Evolutionary conservation across 768 basidiomycete genomes (phyloP).

Genomic region (Trichaptum fuscoviolaceum): DNA sequence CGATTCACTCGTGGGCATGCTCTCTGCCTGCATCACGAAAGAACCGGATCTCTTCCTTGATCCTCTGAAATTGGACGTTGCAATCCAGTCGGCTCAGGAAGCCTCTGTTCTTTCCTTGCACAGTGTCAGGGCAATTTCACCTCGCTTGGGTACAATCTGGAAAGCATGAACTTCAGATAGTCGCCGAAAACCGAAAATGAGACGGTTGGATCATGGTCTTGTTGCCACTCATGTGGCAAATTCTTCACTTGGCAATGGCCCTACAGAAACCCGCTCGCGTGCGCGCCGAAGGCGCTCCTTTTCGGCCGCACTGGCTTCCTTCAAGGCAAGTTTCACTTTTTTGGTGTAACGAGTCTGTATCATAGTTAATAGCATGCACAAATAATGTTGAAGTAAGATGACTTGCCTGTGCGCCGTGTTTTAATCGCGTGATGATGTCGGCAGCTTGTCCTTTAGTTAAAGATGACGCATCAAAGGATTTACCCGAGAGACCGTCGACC

Average conservation of each 20-base stretch:
- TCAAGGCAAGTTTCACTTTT: slow-evolving; percentile 37
- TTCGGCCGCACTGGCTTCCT: slow-evolving; percentile 25
- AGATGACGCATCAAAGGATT: not conserved
- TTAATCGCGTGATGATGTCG: slow-evolving; percentile 70
- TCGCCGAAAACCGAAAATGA: not conserved
- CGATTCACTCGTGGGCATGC: slow-evolving; percentile 81
- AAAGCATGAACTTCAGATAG: not conserved
- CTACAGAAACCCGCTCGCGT: slow-evolving; percentile 56
- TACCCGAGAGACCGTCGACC: not conserved
- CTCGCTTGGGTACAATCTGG: slow-evolving; percentile 28
- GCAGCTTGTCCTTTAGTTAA: slow-evolving; percentile 79
- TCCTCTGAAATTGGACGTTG: slow-evolving; percentile 36
- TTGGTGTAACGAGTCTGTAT: slow-evolving; percentile 52
- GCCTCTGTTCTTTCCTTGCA: slow-evolving; percentile 59
- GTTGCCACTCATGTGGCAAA: not conserved
- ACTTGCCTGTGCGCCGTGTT: slow-evolving; percentile 68
- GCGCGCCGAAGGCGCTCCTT: slow-evolving; percentile 50
- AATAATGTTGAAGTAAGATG: slow-evolving; percentile 1
- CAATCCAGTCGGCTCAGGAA: slow-evolving; percentile 54
- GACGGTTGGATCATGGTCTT: not conserved
- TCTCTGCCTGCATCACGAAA: slow-evolving; percentile 59
- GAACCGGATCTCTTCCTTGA: slow-evolving; percentile 40
- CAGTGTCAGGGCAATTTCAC: slow-evolving; percentile 61
- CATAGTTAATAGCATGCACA: slow-evolving; percentile 6
- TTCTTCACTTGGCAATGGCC: slow-evolving; percentile 30